Base-by-base conservation (phyloP, 192 early-diverging fungal genomes). In the Martensiomyces pterosporus region DNA sequence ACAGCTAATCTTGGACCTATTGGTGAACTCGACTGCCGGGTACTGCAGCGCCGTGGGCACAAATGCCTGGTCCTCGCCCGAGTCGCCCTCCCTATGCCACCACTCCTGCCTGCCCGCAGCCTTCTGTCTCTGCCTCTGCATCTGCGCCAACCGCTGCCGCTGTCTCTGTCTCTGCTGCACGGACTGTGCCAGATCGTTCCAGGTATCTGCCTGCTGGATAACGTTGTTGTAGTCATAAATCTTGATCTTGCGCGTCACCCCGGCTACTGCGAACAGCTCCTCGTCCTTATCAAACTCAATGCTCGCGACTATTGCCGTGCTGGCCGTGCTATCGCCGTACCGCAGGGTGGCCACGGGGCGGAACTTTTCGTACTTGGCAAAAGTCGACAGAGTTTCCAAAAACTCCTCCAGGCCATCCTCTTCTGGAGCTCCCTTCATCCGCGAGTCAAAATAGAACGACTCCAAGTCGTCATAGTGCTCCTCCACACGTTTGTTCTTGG, bases 201-300 rank as follows among this genome's bases (percentile, higher is more conserved):
- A 75, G 22, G 56, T 33, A 21, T 75, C 64, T 1, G 71, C 64
- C 36, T 75, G 71, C 52, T 67, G 52, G 10, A 75, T 54, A 45
- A 75, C 60, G 18, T 75, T 75, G 39, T 67, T 77, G 59, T 85
- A 94, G 25, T 94, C 92, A 65, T 84, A 97, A 16, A 97, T 84
- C 61, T 94, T 94, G 77, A 97, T 92, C 49, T 91, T 90, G 47
- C 83, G 83, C 5, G 86, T 89, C 2, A 94, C 91, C 14, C 94
- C 94, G 26, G 89, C 94, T 0, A 87, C 88, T 1, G 93, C 95
- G 80, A 98, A 94, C 35, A 85, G 86, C 64, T 93, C 88, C 46
- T 93, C 87, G 55, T 98, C 93, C 33, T 83, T 75, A 67, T 94
- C 90, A 77, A 98, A 96, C 61, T 93, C 92, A 35, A 98, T 90